These are phyloP conservation scores for Gracilaria domingensis DNA, from an alignment of 23 red algal genomes.

Conservation along the genomic window DNA sequence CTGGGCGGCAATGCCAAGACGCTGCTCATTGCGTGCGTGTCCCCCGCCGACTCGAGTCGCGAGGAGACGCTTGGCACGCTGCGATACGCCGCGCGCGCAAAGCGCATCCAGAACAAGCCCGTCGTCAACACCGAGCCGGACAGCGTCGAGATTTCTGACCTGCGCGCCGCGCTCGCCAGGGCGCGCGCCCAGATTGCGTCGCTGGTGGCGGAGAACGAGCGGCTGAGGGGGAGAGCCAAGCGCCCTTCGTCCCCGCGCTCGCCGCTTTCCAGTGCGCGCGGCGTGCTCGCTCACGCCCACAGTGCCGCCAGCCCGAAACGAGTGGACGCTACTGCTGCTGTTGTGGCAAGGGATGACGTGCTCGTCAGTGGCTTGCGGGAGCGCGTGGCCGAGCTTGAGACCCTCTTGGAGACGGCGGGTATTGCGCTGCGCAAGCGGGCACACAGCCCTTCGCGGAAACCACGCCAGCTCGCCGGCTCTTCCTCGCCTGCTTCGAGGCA, in stretches of 20 bases:
- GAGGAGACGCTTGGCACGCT: conserved; percentile 97
- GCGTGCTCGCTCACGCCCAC: not conserved
- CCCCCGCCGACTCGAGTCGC: conserved; percentile 67
- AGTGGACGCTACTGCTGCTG: conserved; percentile 1
- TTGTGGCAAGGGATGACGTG: conserved; percentile 31
- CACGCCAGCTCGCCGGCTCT: conserved; percentile 5
- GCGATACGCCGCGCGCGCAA: conserved; percentile 89
- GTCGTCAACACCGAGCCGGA: conserved; percentile 86
- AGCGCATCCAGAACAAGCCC: conserved; percentile 94
- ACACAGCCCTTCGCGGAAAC: conserved; percentile 4
- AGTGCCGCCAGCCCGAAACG: not conserved
- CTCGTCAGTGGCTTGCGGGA: conserved; percentile 21
- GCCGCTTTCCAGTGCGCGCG: not conserved
- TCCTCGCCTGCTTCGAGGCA: not conserved
- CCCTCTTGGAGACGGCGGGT: conserved; percentile 19
- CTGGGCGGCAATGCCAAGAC: conserved; percentile 90
- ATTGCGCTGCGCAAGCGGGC: not conserved
- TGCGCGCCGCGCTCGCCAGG: conserved; percentile 60
- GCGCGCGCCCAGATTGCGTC: conserved; percentile 80
- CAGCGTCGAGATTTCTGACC: conserved; percentile 67
- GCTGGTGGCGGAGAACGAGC: conserved; percentile 75
- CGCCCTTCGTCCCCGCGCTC: not conserved
- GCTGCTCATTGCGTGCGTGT: conserved; percentile 81
- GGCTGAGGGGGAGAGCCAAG: not conserved
- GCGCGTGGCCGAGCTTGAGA: conserved; percentile 49